Conservation (phyloP, 208 protist genomes). For the Trichomonas gallinae region DNA sequence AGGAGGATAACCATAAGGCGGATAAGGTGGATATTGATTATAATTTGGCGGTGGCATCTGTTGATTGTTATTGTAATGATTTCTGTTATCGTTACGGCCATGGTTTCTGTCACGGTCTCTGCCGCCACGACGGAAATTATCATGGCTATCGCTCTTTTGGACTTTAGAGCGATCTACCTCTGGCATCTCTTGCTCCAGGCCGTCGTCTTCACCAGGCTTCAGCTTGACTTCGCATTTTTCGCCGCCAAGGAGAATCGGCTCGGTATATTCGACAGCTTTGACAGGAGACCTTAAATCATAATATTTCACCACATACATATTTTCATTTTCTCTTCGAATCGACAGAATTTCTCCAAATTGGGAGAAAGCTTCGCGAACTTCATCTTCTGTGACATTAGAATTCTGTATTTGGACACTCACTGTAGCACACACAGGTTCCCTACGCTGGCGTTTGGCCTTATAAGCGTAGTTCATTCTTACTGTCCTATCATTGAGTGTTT, state of each 20-base stretch:
- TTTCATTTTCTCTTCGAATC: too few species aligned
- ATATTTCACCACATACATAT: not conserved
- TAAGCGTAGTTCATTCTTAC: not conserved
- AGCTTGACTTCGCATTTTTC: not conserved
- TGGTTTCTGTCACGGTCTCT: not conserved
- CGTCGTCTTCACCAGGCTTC: not conserved
- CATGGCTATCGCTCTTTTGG: not conserved
- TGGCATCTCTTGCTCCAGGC: not conserved
- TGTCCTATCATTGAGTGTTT: not conserved
- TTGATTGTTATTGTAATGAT: not conserved
- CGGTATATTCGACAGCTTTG: not conserved
- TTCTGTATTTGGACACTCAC: not conserved
- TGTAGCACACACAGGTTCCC: not conserved
- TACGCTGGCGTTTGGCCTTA: not conserved
- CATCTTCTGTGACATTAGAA: not conserved
- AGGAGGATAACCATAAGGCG: not conserved
- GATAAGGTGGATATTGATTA: not conserved
- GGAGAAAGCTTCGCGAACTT: not conserved
- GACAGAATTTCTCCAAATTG: not conserved
- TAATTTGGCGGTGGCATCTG: not conserved
- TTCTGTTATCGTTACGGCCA: not conserved
- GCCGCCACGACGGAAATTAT: not conserved
- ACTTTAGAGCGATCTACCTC: not conserved
- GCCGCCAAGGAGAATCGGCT: not conserved
- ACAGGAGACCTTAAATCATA: not conserved